phyloP scores from a whole-genome alignment of 768 basidiomycete species.

The Podaxis sp. region DNA sequence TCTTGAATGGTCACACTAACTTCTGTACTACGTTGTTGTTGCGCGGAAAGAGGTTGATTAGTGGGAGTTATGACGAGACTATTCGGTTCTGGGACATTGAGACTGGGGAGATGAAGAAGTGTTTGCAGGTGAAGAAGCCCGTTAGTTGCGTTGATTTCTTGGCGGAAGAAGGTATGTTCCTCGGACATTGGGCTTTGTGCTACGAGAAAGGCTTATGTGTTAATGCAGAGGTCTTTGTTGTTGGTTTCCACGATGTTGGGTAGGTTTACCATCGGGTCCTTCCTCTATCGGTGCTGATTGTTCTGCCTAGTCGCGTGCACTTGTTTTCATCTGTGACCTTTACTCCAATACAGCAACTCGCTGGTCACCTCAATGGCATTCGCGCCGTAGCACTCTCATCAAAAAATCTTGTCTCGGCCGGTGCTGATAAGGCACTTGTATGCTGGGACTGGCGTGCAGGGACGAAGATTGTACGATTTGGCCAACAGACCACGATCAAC shows the following conservation, averaged over 20 bases:
- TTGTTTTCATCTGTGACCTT: slow-evolving; percentile 85
- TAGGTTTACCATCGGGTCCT: slow-evolving; percentile 27
- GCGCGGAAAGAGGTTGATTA: slow-evolving; percentile 77
- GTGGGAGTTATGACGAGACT: slow-evolving; percentile 88
- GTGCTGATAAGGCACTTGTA: slow-evolving; percentile 68
- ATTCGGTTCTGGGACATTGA: slow-evolving; percentile 90
- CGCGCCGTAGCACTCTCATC: slow-evolving; percentile 85
- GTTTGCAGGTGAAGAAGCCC: slow-evolving; percentile 80
- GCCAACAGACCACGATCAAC: slow-evolving; percentile 89
- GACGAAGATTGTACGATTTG: slow-evolving; percentile 84
- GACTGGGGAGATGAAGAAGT: slow-evolving; percentile 60
- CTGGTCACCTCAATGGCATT: slow-evolving; percentile 85
- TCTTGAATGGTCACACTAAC: slow-evolving; percentile 81
- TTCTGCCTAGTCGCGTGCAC: slow-evolving; percentile 65
- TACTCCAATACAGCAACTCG: slow-evolving; percentile 76
- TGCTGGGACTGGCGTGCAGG: slow-evolving; percentile 92
- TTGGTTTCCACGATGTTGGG: slow-evolving; percentile 92
- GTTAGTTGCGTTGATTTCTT: slow-evolving; percentile 89
- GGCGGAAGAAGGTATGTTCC: slow-evolving; percentile 62
- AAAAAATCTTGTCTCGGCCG: slow-evolving; percentile 83
- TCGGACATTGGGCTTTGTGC: not conserved
- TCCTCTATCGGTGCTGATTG: not conserved
- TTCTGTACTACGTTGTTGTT: slow-evolving; percentile 83
- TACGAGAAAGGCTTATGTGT: not conserved
- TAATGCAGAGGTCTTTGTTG: slow-evolving; percentile 75